Base-by-base conservation (phyloP, 805 yeast genomes). In the Nakazawaea ernobii region DNA sequence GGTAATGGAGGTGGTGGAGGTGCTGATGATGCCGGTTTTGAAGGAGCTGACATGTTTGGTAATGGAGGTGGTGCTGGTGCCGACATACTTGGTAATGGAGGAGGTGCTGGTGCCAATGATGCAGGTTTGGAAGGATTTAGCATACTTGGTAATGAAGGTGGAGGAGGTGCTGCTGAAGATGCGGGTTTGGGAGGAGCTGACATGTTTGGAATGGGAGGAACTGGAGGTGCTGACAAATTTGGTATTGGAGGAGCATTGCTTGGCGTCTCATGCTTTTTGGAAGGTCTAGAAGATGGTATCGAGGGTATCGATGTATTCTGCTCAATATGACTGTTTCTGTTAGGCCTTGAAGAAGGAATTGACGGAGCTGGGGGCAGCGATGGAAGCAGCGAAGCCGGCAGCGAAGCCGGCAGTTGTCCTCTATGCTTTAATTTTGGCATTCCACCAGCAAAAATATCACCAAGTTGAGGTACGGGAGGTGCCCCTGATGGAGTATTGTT, bases 391-490 rank as follows among this genome's bases (percentile, higher is more conserved):
- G n/a, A n/a, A n/a, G n/a, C n/a, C n/a, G n/a, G n/a, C n/a, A n/a
- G 51, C 7, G 77, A 77, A 2, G 74, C 72, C 43, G n/a, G 33
- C 2, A 61, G 60, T 13, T 67, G 68, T n/a, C 58, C 62, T 33
- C 72, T 58, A 49, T 75, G 77, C 49, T 76, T 79, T 51, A 86
- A 69, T 57, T 84, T 84, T 7, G 95, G 94, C 63, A 87, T 73
- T 1, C 95, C 95, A 6, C 84, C 87, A 3, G 94, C 89, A 64
- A 84, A 82, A 13, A 84, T 71, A 44, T 81, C 84, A 14, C 86
- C 88, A 54, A 83, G 65, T 57, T 70, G 79, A 2, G 83, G 82
- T 8, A 63, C 63, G n/a, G 55, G 48, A 13, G 72, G 66, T 8
- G 64, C 56, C 10, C 65, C 53, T 8, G 58, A 51, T 11, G 69